phyloP scores from a whole-genome alignment of 306 rosid species.

The Vigna radiata region DNA sequence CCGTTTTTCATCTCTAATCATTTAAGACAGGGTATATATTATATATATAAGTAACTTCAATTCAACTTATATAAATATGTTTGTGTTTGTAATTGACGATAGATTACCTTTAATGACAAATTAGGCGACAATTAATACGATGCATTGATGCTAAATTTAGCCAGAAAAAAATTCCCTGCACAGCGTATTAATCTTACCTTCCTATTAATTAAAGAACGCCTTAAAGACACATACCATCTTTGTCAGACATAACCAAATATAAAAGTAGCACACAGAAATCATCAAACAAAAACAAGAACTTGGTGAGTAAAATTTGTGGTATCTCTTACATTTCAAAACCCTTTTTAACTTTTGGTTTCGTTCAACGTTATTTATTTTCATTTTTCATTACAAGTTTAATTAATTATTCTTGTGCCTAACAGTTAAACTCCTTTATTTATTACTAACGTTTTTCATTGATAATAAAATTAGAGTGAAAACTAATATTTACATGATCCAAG shows the following conservation, averaged over 20 bases:
- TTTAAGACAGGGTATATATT: background rate
- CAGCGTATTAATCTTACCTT: background rate
- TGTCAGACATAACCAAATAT: background rate
- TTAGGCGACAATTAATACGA: background rate
- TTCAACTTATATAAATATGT: background rate
- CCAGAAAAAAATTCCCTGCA: background rate
- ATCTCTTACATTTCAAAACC: background rate
- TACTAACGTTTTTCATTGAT: background rate
- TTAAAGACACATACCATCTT: background rate
- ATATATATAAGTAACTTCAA: background rate
- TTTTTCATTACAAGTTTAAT: background rate
- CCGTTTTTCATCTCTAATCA: background rate
- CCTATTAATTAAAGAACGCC: background rate
- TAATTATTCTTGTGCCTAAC: background rate
- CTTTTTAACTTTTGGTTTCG: background rate
- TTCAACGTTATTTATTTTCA: background rate
- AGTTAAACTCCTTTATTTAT: background rate
- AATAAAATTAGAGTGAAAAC: background rate
- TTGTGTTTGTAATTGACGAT: background rate
- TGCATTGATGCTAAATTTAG: slow-evolving; percentile 6
- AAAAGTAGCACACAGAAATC: background rate
- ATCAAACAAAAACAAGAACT: background rate
- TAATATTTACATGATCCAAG: background rate
- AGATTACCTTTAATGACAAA: background rate
- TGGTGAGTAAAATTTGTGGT: background rate